Conservation (phyloP, 441 rosid species). For the Syzygium malaccense region DNA sequence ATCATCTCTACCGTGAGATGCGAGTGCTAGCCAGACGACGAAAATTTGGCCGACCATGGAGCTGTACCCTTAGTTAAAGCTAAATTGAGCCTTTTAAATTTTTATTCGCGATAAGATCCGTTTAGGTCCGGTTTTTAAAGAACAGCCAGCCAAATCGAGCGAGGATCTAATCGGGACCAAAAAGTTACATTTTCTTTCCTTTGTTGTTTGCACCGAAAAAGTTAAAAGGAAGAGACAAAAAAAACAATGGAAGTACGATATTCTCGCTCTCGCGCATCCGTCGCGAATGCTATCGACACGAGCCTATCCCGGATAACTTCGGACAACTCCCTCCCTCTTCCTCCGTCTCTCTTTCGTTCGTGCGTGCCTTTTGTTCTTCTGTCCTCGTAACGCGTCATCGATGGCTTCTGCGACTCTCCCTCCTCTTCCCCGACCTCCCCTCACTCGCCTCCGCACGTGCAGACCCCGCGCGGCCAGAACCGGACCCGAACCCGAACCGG, state of each 20-base stretch:
- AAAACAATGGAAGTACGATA: neutral
- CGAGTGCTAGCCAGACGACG: accelerated
- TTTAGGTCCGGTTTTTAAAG: neutral
- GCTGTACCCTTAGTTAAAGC: neutral
- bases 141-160: neutral
- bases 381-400: neutral
- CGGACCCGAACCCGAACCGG: neutral
- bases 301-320: neutral
- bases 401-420: slow-evolving; percentile 35
- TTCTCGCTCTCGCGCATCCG: neutral
- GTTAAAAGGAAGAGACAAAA: neutral
- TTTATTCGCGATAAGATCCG: accelerated
- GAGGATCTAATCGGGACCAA: neutral
- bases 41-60: neutral
- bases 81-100: no score
- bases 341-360: neutral
- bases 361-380: neutral
- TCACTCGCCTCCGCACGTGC: slow-evolving; percentile 18
- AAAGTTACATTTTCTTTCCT: neutral
- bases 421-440: slow-evolving; percentile 25
- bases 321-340: neutral
- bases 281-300: neutral
- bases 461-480: slow-evolving; percentile 2
- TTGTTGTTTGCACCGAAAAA: neutral
- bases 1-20: neutral